Evolutionary conservation across 1,284 basidiomycete species (phyloP).

Genomic region (Apiotrichum sp.): DNA sequence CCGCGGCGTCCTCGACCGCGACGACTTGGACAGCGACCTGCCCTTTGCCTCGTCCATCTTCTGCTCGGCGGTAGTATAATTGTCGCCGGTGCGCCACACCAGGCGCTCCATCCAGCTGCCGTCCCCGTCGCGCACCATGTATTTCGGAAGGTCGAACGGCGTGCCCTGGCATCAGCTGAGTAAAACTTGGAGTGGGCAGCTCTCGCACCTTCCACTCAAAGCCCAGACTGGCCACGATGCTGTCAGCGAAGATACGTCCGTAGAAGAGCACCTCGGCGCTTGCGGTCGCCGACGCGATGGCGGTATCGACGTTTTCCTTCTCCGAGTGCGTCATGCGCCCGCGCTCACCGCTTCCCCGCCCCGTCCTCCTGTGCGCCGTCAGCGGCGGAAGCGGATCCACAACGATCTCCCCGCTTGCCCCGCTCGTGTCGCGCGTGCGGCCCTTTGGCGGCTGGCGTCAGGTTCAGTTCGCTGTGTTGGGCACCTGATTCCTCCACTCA

Average conservation of each 20-base stretch:
- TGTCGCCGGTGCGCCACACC: conserved; percentile 2
- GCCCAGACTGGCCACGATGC: conserved; percentile 18
- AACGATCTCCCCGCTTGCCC: conserved; percentile 3
- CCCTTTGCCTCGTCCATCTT: background rate
- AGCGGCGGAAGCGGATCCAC: conserved; percentile 4
- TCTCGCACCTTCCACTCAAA: conserved; percentile 20
- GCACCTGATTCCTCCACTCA: background rate
- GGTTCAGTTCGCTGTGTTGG: background rate
- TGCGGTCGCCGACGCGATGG: conserved; percentile 8
- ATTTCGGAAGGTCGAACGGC: conserved; percentile 15
- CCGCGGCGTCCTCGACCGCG: too few species aligned
- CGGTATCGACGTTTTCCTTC: conserved; percentile 15
- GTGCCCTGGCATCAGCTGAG: background rate
- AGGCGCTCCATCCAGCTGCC: conserved; percentile 1
- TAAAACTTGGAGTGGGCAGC: too few species aligned
- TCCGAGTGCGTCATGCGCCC: conserved; percentile 12
- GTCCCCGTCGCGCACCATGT: conserved; percentile 2
- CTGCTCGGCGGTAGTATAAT: background rate
- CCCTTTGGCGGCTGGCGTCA: too few species aligned
- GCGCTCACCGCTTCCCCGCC: conserved; percentile 1
- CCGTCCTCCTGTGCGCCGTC: background rate
- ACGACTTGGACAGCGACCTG: too few species aligned
- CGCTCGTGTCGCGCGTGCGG: background rate
- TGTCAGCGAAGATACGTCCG: conserved; percentile 28
- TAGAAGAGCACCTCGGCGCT: conserved; percentile 28